These are phyloP conservation scores for Aeschynomene evenia DNA, from an alignment of 306 rosid genomes.

Conservation along the genomic window DNA sequence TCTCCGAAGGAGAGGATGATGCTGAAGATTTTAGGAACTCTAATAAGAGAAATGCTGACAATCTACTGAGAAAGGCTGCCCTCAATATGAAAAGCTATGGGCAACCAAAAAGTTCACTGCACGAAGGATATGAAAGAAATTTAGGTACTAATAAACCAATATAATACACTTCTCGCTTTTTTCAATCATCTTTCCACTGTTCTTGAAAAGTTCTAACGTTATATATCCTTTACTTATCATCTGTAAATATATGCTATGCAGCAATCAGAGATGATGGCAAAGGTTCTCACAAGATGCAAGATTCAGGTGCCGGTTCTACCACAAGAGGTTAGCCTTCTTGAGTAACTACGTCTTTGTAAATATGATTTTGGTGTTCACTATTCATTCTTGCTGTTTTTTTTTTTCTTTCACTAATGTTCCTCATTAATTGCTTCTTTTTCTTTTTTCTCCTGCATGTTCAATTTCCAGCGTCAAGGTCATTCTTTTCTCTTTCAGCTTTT, in stretches of 20 bases:
- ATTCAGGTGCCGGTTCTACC: constrained; percentile 49
- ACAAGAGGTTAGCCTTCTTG: constrained; percentile 66
- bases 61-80: constrained; percentile 69
- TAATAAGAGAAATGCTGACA: constrained; percentile 61
- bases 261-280: constrained; percentile 58
- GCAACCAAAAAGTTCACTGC: constrained; percentile 57
- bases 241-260: constrained; percentile 29
- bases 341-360: constrained; percentile 8
- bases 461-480: constrained; percentile 85
- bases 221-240: constrained; percentile 14
- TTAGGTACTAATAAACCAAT: constrained; percentile 54
- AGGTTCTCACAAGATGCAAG: constrained; percentile 58
- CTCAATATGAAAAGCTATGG: constrained; percentile 62
- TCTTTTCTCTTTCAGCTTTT: constrained; percentile 98
- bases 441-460: constrained; percentile 27
- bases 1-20: constrained; percentile 98
- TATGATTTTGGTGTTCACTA: constrained; percentile 11
- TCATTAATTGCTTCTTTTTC: constrained; percentile 17
- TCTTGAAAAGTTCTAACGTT: constrained; percentile 6
- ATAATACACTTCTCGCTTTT: constrained; percentile 36
- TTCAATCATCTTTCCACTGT: neutral
- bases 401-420: constrained; percentile 9
- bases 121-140: constrained; percentile 53
- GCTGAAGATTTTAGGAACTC: constrained; percentile 58
- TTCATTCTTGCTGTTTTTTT: constrained; percentile 2